Base-by-base conservation (phyloP, 2,329 filamentous ascomycete genomes). In the Trichoderma cornu-damae region DNA sequence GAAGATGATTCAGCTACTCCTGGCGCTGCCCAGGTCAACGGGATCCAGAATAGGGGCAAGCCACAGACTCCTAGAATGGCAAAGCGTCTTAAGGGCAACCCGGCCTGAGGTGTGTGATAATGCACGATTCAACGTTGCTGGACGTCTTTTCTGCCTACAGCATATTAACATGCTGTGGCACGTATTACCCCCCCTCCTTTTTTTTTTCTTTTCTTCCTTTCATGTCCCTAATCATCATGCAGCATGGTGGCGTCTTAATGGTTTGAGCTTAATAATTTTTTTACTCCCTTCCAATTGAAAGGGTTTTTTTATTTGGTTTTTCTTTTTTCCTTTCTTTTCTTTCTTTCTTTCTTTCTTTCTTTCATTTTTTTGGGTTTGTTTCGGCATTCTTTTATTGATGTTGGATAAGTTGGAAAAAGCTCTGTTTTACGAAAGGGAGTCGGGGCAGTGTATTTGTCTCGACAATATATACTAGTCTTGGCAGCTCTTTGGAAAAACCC, bases 41-140 rank as follows among this genome's bases (percentile, higher is more conserved):
- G 80, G 6, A 73, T 79, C 24, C 69, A 75, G 61, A 68, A 65
- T 62, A 76, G 77, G 65, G 72, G 73, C 42, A 83, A 84, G 65
- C 81, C 80, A 6, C 75, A 79, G 26, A 84, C 81, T 34, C 81
- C 81, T 22, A 72, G 81, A 61, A 80, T 84, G 75, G 71, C 64
- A n/a, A 83, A 83, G 68, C 75, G 80, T 48, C 67, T 74, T 56
- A 83, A 83, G 67, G 73, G 71, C 35, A 80, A 79, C 60, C 69
- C 71, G 12, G 66, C 68, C 54, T 72, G 65, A 67, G 60, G 40
- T 35, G 20, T 35, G 20, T 28, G 30, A 12, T 12, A 6, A 44
- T 57, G 9, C 34, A 20, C 32, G 44, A 34, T 34, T 42, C 26
- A 8, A 26, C 24, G 18, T 44, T 26, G 16, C 30, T 34, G 26